These are phyloP conservation scores for Pseudophaeomoniella oleicola DNA, from an alignment of 2,329 filamentous ascomycete genomes.

Conservation along the genomic window DNA sequence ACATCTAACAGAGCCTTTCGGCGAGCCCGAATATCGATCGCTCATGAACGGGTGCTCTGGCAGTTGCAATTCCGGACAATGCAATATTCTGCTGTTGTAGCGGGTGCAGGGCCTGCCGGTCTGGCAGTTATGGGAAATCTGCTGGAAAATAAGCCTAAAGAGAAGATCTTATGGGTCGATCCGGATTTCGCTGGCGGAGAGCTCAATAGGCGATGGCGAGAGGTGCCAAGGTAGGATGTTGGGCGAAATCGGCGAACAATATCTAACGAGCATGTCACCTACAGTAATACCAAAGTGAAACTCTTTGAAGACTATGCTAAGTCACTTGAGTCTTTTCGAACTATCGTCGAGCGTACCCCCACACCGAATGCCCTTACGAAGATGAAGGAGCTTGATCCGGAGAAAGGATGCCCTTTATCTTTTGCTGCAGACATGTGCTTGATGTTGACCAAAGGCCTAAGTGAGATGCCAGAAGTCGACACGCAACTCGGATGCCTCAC, in stretches of 20 bases:
- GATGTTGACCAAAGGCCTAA: slow-evolving; percentile 27
- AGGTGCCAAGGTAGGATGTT: slow-evolving; percentile 37
- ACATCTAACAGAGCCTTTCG: too few relatives aligned
- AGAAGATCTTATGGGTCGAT: slow-evolving; percentile 46
- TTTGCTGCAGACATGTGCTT: slow-evolving; percentile 43
- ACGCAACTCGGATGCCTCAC: slow-evolving; percentile 19
- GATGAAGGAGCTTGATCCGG: slow-evolving; percentile 39
- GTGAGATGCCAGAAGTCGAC: slow-evolving; percentile 21
- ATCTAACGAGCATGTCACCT: slow-evolving; percentile 1
- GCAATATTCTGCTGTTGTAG: slow-evolving; percentile 27
- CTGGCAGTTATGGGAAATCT: slow-evolving; percentile 48
- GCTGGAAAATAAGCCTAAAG: slow-evolving; percentile 35
- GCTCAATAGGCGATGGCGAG: slow-evolving; percentile 40
- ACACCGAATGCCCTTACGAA: slow-evolving; percentile 39
- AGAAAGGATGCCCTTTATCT: slow-evolving; percentile 41
- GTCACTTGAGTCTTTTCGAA: slow-evolving; percentile 36
- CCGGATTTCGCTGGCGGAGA: slow-evolving; percentile 39
- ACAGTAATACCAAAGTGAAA: slow-evolving; percentile 47
- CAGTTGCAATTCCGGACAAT: too few relatives aligned
- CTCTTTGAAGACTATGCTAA: slow-evolving; percentile 44
- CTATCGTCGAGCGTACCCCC: slow-evolving; percentile 32
- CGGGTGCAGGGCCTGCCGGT: slow-evolving; percentile 44
- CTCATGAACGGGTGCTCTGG: too few relatives aligned
- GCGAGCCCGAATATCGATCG: too few relatives aligned
- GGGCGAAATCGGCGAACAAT: not conserved